A percentile compares a stretch with the other conserved stretches of the same genome.
Conservation (phyloP, 2,329 filamentous ascomycete species). For the Alternaria solani region DNA sequence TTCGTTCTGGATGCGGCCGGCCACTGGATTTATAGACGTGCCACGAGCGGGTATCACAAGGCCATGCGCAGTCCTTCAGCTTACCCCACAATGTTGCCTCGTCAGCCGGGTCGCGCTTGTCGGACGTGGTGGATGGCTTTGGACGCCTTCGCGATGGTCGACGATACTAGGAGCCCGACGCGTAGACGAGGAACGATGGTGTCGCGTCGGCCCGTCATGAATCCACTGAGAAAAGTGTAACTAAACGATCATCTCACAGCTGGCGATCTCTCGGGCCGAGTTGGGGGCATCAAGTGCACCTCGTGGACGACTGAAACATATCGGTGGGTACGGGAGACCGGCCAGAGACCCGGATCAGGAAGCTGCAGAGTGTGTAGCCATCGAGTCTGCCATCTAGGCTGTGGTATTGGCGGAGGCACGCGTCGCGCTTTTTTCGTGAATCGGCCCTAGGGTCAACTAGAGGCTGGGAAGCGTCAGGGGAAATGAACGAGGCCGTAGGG, state of each 20-base stretch:
- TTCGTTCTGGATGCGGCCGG: constrained; percentile 3
- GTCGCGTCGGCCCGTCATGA: constrained; percentile 16
- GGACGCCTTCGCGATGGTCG: constrained; percentile 4
- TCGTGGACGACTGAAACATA: constrained; percentile 19
- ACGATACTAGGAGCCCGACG: neutral
- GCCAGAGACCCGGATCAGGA: constrained; percentile 15
- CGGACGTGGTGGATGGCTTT: neutral
- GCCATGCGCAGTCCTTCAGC: neutral
- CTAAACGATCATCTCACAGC: constrained; percentile 4
- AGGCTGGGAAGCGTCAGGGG: constrained; percentile 15
- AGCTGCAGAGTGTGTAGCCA: constrained; percentile 8
- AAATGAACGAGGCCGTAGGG: constrained; percentile 19
- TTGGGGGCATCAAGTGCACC: constrained; percentile 6
- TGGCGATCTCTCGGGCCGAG: constrained; percentile 19
- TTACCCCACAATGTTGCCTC: constrained; percentile 3
- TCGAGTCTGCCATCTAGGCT: neutral
- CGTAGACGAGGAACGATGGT: neutral
- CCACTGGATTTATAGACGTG: constrained; percentile 14
- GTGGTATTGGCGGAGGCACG: neutral
- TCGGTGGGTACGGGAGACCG: constrained; percentile 9
- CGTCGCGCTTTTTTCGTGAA: constrained; percentile 6
- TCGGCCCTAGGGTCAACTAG: constrained; percentile 5
- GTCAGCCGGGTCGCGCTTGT: neutral
- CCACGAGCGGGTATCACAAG: constrained; percentile 4
- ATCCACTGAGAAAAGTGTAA: constrained; percentile 10